These are phyloP conservation scores for Xylaria scruposa DNA, from an alignment of 495 filamentous ascomycete species.

Conservation along the genomic window DNA sequence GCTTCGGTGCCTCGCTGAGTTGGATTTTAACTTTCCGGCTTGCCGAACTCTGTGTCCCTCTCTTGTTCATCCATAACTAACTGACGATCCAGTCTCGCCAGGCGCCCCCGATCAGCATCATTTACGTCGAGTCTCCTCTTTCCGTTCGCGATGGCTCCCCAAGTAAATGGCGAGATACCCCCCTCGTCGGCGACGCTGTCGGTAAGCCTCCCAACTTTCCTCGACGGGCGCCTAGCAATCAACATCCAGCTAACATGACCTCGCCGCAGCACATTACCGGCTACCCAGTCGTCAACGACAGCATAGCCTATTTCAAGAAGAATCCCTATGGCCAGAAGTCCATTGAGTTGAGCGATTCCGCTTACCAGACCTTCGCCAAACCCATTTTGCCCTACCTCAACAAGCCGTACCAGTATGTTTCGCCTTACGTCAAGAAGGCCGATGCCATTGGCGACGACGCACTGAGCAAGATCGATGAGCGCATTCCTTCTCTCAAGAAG, in stretches of 20 bases:
- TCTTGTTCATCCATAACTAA: conserved; percentile 8
- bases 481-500: conserved; percentile 88
- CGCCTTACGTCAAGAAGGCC: conserved; percentile 81
- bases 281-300: conserved; percentile 85
- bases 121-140: conserved; percentile 1
- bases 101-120: neutral
- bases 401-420: conserved; percentile 76
- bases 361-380: conserved; percentile 67
- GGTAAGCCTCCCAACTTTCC: conserved; percentile 54
- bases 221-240: neutral
- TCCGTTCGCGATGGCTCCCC: conserved; percentile 45
- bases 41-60: neutral
- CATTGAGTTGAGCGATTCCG: conserved; percentile 70
- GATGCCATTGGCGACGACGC: conserved; percentile 80
- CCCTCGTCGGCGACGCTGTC: conserved; percentile 70
- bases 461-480: conserved; percentile 74
- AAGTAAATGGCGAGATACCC: conserved; percentile 71
- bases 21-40: conserved; percentile 18
- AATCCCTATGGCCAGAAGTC: conserved; percentile 83
- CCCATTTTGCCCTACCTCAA: conserved; percentile 80
- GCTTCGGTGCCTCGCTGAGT: neutral
- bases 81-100: neutral
- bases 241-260: conserved; percentile 24
- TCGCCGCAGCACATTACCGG: conserved; percentile 73
- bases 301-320: conserved; percentile 75